Evolutionary conservation across 257 asterid genomes (phyloP).

Genomic region (Solanum pinnatisectum): DNA sequence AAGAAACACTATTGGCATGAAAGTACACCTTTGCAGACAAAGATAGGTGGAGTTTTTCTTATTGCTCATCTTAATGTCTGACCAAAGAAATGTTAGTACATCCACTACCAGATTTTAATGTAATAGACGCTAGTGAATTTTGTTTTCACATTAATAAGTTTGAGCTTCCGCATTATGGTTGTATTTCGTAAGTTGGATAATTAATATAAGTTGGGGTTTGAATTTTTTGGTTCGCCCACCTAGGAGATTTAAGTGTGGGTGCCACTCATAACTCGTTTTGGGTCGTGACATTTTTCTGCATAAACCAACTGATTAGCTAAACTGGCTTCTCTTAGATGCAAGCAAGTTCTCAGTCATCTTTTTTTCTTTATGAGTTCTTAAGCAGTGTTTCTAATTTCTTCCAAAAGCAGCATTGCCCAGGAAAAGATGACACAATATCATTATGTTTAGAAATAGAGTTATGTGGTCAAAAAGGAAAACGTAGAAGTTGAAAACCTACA

Average conservation of each 20-base stretch:
- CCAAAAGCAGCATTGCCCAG: not conserved
- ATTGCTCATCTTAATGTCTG: not conserved
- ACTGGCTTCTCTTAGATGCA: not conserved
- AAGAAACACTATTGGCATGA: not conserved
- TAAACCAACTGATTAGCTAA: not conserved
- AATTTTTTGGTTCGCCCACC: no score
- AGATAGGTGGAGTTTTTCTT: not conserved
- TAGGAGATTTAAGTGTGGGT: no score
- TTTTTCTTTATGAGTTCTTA: not conserved
- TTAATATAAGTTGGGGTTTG: no score
- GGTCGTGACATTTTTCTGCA: not conserved
- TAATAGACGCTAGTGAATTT: no score
- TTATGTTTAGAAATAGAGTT: not conserved
- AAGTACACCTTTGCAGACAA: not conserved
- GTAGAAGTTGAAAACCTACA: constrained; percentile 31
- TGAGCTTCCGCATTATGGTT: no score
- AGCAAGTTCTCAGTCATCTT: not conserved
- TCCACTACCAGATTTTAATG: not conserved
- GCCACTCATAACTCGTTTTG: no score
- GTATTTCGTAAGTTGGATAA: no score
- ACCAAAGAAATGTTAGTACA: not conserved
- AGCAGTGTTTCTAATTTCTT: not conserved
- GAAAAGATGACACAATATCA: not conserved
- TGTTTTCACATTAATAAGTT: no score
- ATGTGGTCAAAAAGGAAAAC: not conserved